Percentiles rank a stretch among this genome's conserved stretches.
Conservation (phyloP, 1,284 basidiomycete genomes). For the Schizopora paradoxa region DNA sequence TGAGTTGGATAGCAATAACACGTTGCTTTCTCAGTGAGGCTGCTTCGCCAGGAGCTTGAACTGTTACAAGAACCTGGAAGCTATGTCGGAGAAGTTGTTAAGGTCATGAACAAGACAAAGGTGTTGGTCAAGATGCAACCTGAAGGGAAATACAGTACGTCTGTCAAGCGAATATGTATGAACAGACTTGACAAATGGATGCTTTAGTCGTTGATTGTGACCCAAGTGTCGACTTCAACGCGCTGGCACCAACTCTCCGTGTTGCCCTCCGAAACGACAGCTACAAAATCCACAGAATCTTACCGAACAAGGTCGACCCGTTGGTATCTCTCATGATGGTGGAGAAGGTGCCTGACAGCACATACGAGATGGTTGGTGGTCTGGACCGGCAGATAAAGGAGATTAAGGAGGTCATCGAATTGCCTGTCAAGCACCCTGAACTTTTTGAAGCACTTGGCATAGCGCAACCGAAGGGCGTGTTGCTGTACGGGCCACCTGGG, state of each 20-base stretch:
- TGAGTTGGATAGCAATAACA: slow-evolving; percentile 1
- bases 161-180: not conserved
- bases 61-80: slow-evolving; percentile 94
- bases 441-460: slow-evolving; percentile 96
- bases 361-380: slow-evolving; percentile 99
- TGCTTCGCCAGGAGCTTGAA: slow-evolving; percentile 91
- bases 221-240: slow-evolving; percentile 76
- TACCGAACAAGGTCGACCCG: slow-evolving; percentile 94
- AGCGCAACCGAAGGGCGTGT: slow-evolving; percentile 95
- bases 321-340: slow-evolving; percentile 99
- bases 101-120: slow-evolving; percentile 99
- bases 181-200: not conserved
- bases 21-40: slow-evolving; percentile 49
- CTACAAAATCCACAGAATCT: slow-evolving; percentile 90
- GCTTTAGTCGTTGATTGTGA: slow-evolving; percentile 88
- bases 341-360: slow-evolving; percentile 99
- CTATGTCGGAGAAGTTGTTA: slow-evolving; percentile 97
- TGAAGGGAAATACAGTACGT: slow-evolving; percentile 95
- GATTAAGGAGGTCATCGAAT: slow-evolving; percentile 98
- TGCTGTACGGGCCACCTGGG: slow-evolving; percentile 94
- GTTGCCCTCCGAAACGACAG: slow-evolving; percentile 95
- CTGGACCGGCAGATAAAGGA: slow-evolving; percentile 99
- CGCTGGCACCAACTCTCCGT: slow-evolving; percentile 83
- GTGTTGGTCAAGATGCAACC: slow-evolving; percentile 98
- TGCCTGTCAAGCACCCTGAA: slow-evolving; percentile 97